Evolutionary conservation across 1,284 basidiomycete genomes (phyloP), one percentile per base, ranked within the genome.

Genomic region (Vanrija sp.): DNA sequence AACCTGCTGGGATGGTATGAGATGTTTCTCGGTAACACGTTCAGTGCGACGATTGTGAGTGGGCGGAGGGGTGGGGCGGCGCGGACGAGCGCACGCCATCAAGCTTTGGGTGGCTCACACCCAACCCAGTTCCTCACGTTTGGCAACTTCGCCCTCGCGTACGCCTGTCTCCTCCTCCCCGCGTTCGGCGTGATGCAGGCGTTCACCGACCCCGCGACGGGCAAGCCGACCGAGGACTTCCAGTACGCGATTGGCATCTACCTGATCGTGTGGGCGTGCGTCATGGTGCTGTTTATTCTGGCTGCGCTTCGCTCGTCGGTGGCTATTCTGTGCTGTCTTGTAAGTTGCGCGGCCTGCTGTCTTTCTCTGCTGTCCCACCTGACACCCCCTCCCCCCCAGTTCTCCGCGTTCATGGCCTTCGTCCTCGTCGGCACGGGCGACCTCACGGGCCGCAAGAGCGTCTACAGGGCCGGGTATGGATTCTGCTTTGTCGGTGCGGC

Each of bases 11-110:
- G 59, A 21, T 61, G 59, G 59, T 61, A 58, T 38, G 59, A 61
- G 55, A 61, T 61, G 59, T 61, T 61, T 40, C 54, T 61, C 51
- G 59, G 59, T 3, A 61, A 61, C 55, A 61, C 59, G 19, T 61
- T 53, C 43, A 53, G 38, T n/a, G 59, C 59, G 4, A 61, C 59
- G 38, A 55, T 61, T 45, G 34, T 34, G 34, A 34, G 34, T 34
- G 12, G 28, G 28, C 28, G 7, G 29, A 34, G 29, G 29, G 6
- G n/a, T n/a, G n/a, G n/a, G n/a, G n/a, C 8, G 29, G 7, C 3
- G 29, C 12, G 6, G 29, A 7, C 3, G 29, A 7, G 29, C 29
- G 8, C 8, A 12, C 5, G 29, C 29, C 10, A 12, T 7, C 29
- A 3, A 7, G 29, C 29, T 34, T 10, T 6, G 7, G 7, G 29